Base-by-base conservation (phyloP, 768 basidiomycete species). In the Gloeopeniophorella convolvens region DNA sequence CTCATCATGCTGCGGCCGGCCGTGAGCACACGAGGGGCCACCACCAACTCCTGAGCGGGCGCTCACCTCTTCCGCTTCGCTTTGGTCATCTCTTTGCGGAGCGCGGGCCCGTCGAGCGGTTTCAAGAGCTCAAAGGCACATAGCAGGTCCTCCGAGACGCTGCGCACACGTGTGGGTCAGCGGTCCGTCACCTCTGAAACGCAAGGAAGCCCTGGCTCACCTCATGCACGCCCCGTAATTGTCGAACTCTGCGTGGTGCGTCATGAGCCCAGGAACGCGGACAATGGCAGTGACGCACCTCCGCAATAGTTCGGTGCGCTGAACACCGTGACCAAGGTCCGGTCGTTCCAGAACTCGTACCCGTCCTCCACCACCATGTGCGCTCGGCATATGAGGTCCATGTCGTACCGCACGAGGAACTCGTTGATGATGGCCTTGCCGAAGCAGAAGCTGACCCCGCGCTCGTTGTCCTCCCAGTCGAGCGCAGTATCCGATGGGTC, bases 341-440 rank as follows among this genome's bases (percentile, higher is more conserved):
- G 80, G 62, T 99, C 96, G 61, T 98, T 97, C 90, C 96, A 99
- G 65, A 99, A 99, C 72, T 99, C 96, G 64, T 98, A 97, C 7
- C 95, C 95, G 63, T 94, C 91, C 66, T 99, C 96, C 55, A 99
- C 96, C 37, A 99, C 96, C 96, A 98, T 98, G 70, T 99, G 96
- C 42, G 96, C 96, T 42, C 96, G 85, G 73, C 96, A 98, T 70
- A 99, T 98, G 56, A 99, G 76, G 69, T 99, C 95, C 88, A 99
- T 97, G 68, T 99, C 95, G 64, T 94, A 93, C 56, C 87, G 82
- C 57, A 85, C 82, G 48, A 98, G 72, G 74, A 98, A 97, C 57
- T 94, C 89, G 62, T 95, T 95, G 64, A 98, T 97, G 59, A 98
- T 88, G 11, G 83, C 83, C 72, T 97, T 98, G 42, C 96, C 96